These are phyloP conservation scores for Chernovozyma sophiae-reginae DNA, from an alignment of 1,139 yeast species.

Conservation along the genomic window DNA sequence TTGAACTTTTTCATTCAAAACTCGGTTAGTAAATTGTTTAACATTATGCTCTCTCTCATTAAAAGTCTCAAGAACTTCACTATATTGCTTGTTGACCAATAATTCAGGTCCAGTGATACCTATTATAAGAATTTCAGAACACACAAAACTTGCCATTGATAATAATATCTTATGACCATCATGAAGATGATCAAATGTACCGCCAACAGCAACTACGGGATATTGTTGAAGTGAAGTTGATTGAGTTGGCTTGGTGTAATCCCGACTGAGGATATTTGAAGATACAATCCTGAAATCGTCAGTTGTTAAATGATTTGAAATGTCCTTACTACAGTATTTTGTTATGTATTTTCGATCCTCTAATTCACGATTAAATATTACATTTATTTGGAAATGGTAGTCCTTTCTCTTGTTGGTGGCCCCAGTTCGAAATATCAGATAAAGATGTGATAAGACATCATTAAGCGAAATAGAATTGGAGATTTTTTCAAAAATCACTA, in stretches of 20 bases:
- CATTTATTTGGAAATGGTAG: slow-evolving; percentile 28
- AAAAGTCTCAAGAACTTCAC: slow-evolving; percentile 60
- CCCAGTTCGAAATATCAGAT: slow-evolving; percentile 20
- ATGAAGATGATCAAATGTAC: slow-evolving; percentile 95
- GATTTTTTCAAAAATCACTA: slow-evolving; percentile 19
- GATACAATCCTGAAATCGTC: no score
- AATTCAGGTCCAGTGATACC: slow-evolving; percentile 85
- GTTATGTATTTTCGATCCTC: not conserved
- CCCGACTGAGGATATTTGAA: no score
- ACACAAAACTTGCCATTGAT: slow-evolving; percentile 65
- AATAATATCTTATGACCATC: slow-evolving; percentile 90
- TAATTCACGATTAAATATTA: slow-evolving; percentile 21
- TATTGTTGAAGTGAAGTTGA: no score
- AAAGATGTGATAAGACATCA: slow-evolving; percentile 23
- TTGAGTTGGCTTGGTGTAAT: no score
- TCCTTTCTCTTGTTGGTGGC: slow-evolving; percentile 19
- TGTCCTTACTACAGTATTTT: not conserved
- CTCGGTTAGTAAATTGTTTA: slow-evolving; percentile 38
- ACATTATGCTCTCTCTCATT: slow-evolving; percentile 48
- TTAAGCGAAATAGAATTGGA: slow-evolving; percentile 21
- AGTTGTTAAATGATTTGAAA: not conserved
- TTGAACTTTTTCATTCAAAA: slow-evolving; percentile 7
- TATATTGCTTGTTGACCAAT: slow-evolving; percentile 68
- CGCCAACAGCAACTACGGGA: slow-evolving; percentile 67
- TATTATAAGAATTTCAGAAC: slow-evolving; percentile 54